phyloP scores from a whole-genome alignment of 2,329 filamentous ascomycete genomes.

The Drechslerella dactyloides region DNA sequence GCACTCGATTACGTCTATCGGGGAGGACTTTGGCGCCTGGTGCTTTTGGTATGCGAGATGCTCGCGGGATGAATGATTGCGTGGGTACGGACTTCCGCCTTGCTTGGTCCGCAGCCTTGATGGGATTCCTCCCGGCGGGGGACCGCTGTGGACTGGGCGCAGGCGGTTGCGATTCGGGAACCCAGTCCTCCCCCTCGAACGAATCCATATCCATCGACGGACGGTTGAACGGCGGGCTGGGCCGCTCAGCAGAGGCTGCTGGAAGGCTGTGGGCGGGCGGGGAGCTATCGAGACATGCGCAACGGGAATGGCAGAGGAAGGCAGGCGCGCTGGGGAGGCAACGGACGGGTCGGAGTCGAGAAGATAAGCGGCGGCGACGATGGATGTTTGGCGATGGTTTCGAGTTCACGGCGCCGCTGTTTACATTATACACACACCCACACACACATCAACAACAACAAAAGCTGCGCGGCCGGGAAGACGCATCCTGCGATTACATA shows the following conservation, averaged over 20 bases:
- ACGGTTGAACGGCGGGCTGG: not conserved
- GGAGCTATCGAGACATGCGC: not conserved
- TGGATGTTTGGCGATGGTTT: not conserved
- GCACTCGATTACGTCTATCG: not conserved
- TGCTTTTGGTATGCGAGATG: conserved; percentile 15
- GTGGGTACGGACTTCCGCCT: conserved; percentile 7
- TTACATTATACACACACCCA: not conserved
- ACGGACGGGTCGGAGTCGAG: not conserved
- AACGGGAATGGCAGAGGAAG: not conserved
- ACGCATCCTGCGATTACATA: not conserved
- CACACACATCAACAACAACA: conserved; percentile 1
- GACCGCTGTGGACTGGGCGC: not conserved
- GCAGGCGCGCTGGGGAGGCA: no score
- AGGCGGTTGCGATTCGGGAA: conserved; percentile 23
- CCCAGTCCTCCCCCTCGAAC: conserved; percentile 42
- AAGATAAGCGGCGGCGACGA: not conserved
- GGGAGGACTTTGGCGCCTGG: not conserved
- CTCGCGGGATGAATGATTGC: conserved; percentile 40
- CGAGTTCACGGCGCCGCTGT: not conserved
- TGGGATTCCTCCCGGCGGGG: not conserved
- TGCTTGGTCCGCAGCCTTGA: not conserved
- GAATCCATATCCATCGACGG: not conserved
- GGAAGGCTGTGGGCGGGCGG: not conserved
- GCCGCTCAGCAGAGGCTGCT: not conserved
- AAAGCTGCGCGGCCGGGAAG: not conserved